These are phyloP conservation scores for Artomyces pyxidatus DNA, from an alignment of 768 basidiomycete species.

Conservation along the genomic window DNA sequence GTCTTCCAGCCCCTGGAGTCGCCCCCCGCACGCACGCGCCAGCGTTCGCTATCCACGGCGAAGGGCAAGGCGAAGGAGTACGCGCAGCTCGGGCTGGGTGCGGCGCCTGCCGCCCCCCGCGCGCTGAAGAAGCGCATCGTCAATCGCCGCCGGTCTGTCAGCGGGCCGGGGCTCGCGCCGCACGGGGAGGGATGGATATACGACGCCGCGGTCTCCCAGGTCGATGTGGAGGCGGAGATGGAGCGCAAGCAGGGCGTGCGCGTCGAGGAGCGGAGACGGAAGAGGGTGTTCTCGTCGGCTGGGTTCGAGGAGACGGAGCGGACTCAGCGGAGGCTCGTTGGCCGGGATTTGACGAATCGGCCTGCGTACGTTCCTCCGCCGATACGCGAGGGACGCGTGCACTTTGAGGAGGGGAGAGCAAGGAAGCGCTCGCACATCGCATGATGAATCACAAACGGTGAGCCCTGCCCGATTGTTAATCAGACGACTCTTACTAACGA, in stretches of 20 bases:
- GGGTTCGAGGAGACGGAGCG: conserved; percentile 6
- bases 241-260: conserved; percentile 1
- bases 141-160: conserved; percentile 14
- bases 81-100: background rate
- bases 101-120: background rate
- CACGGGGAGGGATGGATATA: conserved; percentile 14
- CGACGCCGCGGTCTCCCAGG: conserved; percentile 10
- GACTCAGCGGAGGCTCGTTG: conserved; percentile 1
- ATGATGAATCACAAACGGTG: no score
- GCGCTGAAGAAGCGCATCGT: conserved; percentile 17
- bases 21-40: conserved; percentile 1
- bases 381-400: background rate
- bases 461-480: no score
- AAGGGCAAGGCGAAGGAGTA: conserved; percentile 4
- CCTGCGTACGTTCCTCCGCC: background rate
- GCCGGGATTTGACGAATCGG: background rate
- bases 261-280: conserved; percentile 8
- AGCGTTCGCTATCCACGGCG: background rate
- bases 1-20: conserved; percentile 1
- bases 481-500: no score
- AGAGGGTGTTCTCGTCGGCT: conserved; percentile 13
- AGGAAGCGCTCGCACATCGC: background rate
- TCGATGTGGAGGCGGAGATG: conserved; percentile 7
- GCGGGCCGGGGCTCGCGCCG: conserved; percentile 2
- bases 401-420: background rate